Base-by-base conservation (phyloP, 345 rosid species). In the Linum tenue region DNA sequence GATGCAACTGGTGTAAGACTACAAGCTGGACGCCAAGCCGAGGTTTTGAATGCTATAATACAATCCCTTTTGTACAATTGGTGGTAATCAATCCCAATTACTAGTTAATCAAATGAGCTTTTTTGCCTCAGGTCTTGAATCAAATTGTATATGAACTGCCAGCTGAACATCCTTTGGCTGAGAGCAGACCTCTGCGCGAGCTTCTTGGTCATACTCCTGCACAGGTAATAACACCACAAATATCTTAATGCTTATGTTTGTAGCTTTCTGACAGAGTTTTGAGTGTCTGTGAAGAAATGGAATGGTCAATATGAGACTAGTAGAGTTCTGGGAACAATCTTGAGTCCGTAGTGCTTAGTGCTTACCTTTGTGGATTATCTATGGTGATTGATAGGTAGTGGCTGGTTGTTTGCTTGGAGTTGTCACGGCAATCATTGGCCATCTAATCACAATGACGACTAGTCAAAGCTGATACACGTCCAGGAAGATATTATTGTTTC, bases 71-170 rank as follows among this genome's bases (percentile, higher is more conserved):
- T 15, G 60, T 17, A 57, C 35, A 7, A 7, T 12, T 56, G 15
- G 16, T 56, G 37, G 35, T 8, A 11, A 57, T 57, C 31, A 22
- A 22, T 22, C 31, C 31, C 31, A 22, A 22, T 22, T 1, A 22
- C 31, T 22, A 22, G 31, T 22, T 22, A 22, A 22, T 22, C 10
- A 22, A 22, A 15, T 11, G 60, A 2, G 37, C 2, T 57, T 57
- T 57, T 63, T 31, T 56, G 69, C n/a, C 61, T 11, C 75, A 92
- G 96, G 85, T 92, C 72, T 74, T 92, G 44, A 89, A 92, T 86
- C 98, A 89, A 86, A 92, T 92, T 70, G 90, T 89, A n/a, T 89
- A 79, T 48, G 92, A 82, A 77, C 87, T 92, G 77, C 96, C 96
- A 62, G 81, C 91, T 60, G 97, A 85, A 53, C 97, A 92, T 81